Conservation (phyloP, 345 rosid species). For the Kandelia obovata region DNA sequence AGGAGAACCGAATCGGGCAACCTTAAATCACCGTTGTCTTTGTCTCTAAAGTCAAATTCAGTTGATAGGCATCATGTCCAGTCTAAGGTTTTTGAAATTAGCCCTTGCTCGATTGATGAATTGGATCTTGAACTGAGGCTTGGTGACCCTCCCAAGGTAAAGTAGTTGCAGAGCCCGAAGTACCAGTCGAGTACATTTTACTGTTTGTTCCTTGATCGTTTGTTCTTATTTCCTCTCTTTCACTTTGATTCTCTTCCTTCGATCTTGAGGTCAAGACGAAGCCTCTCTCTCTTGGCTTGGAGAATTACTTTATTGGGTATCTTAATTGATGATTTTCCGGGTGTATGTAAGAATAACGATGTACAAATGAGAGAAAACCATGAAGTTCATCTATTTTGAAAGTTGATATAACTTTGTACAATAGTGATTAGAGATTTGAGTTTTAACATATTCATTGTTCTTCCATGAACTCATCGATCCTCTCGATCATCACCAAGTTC, state of each 20-base stretch:
- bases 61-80: neutral
- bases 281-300: slow-evolving; percentile 18
- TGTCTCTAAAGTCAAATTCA: slow-evolving; percentile 14
- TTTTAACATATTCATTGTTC: neutral
- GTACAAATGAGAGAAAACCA: slow-evolving; percentile 6
- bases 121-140: slow-evolving; percentile 14
- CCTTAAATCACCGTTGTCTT: slow-evolving; percentile 36
- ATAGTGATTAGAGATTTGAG: too few relatives aligned
- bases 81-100: slow-evolving; percentile 17
- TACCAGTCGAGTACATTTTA: slow-evolving; percentile 17
- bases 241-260: neutral
- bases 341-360: slow-evolving; percentile 27
- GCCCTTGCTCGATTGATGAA: slow-evolving; percentile 25
- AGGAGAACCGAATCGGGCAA: slow-evolving; percentile 32
- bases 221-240: slow-evolving; percentile 10
- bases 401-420: neutral
- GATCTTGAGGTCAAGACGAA: slow-evolving; percentile 10
- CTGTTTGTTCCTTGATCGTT: slow-evolving; percentile 19
- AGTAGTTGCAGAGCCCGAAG: slow-evolving; percentile 23
- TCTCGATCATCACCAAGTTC: slow-evolving; percentile 7
- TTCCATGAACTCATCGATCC: neutral
- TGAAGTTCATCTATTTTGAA: slow-evolving; percentile 4
- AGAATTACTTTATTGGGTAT: slow-evolving; percentile 17
- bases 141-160: slow-evolving; percentile 51
- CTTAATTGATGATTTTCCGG: slow-evolving; percentile 16